phyloP scores from a whole-genome alignment of 2,329 filamentous ascomycete genomes.

The Fusarium sambucinum region DNA sequence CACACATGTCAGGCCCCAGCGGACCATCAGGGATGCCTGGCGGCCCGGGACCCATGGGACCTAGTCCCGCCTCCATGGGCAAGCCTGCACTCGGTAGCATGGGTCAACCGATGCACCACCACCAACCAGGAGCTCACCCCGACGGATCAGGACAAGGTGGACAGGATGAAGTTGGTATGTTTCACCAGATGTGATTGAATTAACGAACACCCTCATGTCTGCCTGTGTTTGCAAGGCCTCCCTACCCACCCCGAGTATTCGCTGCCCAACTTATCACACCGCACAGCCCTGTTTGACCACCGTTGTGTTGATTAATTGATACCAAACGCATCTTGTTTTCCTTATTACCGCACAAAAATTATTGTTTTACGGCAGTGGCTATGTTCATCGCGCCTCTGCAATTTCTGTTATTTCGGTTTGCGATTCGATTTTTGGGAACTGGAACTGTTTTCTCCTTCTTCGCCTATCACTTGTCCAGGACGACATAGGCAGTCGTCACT shows the following conservation, averaged over 20 bases:
- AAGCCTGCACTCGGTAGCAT: constrained; percentile 76
- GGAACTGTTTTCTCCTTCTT: constrained; percentile 49
- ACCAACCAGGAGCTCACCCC: constrained; percentile 58
- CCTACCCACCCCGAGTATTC: constrained; percentile 36
- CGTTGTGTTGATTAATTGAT: constrained; percentile 56
- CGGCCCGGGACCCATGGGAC: constrained; percentile 71
- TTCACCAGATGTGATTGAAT: constrained; percentile 85
- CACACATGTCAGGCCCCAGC: constrained; percentile 76
- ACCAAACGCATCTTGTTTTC: constrained; percentile 49
- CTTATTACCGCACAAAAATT: constrained; percentile 40
- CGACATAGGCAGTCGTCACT: constrained; percentile 47
- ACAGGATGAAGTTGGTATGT: constrained; percentile 96
- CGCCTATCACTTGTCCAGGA: constrained; percentile 40
- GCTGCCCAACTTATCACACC: constrained; percentile 16
- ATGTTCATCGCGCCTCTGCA: constrained; percentile 44
- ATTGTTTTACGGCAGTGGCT: constrained; percentile 39
- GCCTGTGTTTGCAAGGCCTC: constrained; percentile 54
- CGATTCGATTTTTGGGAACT: constrained; percentile 36
- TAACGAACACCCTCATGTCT: constrained; percentile 50
- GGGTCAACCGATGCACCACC: constrained; percentile 77
- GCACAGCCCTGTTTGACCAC: constrained; percentile 45
- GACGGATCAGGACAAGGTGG: constrained; percentile 72
- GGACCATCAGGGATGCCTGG: constrained; percentile 74
- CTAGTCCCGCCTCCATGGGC: constrained; percentile 68
- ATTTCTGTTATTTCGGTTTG: constrained; percentile 27